phyloP scores from a whole-genome alignment of 73 alveolate species.

The Blepharisma japonicum region DNA sequence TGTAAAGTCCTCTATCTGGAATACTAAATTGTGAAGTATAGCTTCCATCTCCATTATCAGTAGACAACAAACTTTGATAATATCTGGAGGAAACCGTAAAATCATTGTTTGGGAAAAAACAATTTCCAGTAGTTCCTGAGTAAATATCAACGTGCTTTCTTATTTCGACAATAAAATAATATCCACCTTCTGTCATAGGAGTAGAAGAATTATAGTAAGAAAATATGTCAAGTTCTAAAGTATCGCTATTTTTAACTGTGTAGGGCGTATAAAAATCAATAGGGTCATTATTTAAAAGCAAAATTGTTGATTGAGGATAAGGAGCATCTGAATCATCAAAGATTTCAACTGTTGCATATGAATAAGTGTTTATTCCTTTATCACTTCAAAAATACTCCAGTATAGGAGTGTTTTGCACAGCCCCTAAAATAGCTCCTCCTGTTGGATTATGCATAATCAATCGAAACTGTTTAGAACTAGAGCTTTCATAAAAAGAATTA shows the following conservation, averaged over 20 bases:
- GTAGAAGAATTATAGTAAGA: background rate
- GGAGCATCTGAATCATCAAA: background rate
- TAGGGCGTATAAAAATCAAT: background rate
- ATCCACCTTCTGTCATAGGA: background rate
- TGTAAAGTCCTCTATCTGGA: too few relatives aligned
- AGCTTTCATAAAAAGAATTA: background rate
- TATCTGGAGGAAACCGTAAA: too few relatives aligned
- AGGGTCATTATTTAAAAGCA: too few relatives aligned
- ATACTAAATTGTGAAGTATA: too few relatives aligned
- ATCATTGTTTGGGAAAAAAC: too few relatives aligned
- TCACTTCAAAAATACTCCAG: background rate
- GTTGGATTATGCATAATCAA: background rate
- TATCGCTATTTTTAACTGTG: background rate
- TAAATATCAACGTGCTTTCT: background rate
- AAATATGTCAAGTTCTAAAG: background rate
- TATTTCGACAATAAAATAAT: background rate
- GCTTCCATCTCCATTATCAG: too few relatives aligned
- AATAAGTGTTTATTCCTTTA: background rate
- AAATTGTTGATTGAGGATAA: background rate
- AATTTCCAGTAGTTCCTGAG: background rate
- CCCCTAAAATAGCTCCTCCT: background rate
- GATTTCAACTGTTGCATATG: background rate
- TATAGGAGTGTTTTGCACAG: background rate
- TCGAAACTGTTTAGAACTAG: background rate
- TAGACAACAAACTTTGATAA: too few relatives aligned